These are phyloP conservation scores for Clathrospora elynae DNA, from an alignment of 2,329 filamentous ascomycete species.

Conservation along the genomic window DNA sequence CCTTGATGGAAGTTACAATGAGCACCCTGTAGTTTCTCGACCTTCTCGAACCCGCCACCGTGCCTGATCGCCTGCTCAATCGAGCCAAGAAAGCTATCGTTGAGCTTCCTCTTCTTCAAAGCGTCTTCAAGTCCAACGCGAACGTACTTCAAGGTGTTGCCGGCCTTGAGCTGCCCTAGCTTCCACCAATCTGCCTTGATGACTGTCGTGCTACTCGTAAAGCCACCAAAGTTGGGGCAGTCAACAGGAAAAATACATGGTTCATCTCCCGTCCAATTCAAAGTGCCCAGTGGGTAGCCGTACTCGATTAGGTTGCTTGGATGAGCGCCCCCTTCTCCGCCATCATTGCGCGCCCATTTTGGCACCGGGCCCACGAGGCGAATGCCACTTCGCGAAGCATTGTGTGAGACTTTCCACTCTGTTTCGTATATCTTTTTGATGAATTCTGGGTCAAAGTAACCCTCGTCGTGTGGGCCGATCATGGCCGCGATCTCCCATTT, in stretches of 20 bases:
- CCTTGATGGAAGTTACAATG: constrained; percentile 35
- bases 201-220: constrained; percentile 62
- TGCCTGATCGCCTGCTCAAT: constrained; percentile 50
- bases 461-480: constrained; percentile 62
- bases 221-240: constrained; percentile 65
- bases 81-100: constrained; percentile 53
- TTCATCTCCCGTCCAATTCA: constrained; percentile 67
- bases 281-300: constrained; percentile 62
- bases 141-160: constrained; percentile 59
- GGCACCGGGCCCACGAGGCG: constrained; percentile 64
- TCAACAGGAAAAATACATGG: constrained; percentile 65
- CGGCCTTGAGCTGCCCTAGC: constrained; percentile 65
- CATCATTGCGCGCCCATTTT: constrained; percentile 63
- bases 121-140: constrained; percentile 60
- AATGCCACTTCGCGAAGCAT: constrained; percentile 64
- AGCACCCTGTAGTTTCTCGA: constrained; percentile 34
- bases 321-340: constrained; percentile 67
- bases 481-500: constrained; percentile 61
- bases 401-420: constrained; percentile 66
- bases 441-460: constrained; percentile 57
- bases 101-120: constrained; percentile 50
- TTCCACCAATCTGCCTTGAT: constrained; percentile 65
- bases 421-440: constrained; percentile 63
- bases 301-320: constrained; percentile 61
- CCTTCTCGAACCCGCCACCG: constrained; percentile 19